Percentiles rank a stretch among this genome's conserved stretches.
Conservation (phyloP, 352 stramenopile species). For the Heterotrichella gracilis region DNA sequence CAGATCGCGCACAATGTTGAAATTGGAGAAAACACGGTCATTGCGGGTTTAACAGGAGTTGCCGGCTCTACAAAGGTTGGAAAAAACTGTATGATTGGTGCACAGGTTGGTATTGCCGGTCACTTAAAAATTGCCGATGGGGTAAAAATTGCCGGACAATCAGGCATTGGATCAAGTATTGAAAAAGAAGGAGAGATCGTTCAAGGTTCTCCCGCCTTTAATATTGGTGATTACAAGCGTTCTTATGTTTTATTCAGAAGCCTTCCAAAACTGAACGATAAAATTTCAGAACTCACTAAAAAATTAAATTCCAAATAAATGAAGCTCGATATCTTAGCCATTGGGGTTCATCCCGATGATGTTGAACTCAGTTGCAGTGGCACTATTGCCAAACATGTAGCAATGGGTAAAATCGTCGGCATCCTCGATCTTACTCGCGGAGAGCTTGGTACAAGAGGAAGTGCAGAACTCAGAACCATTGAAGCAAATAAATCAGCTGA, state of each 20-base stretch:
- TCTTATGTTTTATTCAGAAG: neutral
- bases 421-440: neutral
- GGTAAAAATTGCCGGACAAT: neutral
- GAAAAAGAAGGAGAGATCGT: neutral
- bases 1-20: neutral
- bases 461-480: neutral
- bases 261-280: neutral
- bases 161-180: neutral
- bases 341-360: neutral
- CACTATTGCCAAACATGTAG: neutral
- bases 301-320: conserved; percentile 1
- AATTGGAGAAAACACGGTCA: neutral
- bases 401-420: neutral
- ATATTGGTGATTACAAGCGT: neutral
- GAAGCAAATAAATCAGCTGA: neutral
- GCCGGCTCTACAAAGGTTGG: neutral
- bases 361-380: neutral
- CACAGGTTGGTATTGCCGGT: neutral
- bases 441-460: neutral
- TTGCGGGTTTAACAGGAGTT: neutral
- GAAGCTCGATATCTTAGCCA: neutral
- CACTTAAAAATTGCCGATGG: neutral
- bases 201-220: neutral
- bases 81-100: neutral
- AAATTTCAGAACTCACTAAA: neutral